Evolutionary conservation across 2,329 filamentous ascomycete species (phyloP).

Genomic region (Juglanconis oblonga): DNA sequence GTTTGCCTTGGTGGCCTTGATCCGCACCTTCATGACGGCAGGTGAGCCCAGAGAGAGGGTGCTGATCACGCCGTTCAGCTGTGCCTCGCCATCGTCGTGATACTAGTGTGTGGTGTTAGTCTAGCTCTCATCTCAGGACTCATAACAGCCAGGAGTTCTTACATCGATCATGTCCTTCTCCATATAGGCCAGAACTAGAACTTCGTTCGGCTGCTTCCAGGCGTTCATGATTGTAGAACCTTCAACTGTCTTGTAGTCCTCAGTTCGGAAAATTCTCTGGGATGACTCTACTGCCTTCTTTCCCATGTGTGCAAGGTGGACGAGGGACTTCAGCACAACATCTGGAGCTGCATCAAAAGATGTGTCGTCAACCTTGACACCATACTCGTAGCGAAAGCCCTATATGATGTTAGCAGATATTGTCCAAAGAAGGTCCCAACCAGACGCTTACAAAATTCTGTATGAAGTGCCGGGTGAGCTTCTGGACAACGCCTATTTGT

Average conservation of each 20-base stretch:
- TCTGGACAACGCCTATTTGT: slow-evolving; percentile 34
- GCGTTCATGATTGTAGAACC: slow-evolving; percentile 22
- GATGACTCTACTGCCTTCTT: slow-evolving; percentile 34
- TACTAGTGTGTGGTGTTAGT: slow-evolving; percentile 36
- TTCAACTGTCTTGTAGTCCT: neutral
- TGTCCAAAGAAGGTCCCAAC: neutral
- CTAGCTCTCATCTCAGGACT: no score
- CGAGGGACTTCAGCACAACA: slow-evolving; percentile 47
- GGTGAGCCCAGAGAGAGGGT: slow-evolving; percentile 59
- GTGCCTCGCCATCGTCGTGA: slow-evolving; percentile 65
- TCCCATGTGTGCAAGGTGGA: slow-evolving; percentile 55
- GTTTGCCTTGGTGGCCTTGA: slow-evolving; percentile 21
- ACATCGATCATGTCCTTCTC: slow-evolving; percentile 56
- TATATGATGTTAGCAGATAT: slow-evolving; percentile 29
- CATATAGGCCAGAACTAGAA: slow-evolving; percentile 62
- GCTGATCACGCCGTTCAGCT: slow-evolving; percentile 60
- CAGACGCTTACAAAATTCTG: slow-evolving; percentile 47
- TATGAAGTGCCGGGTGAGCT: slow-evolving; percentile 49
- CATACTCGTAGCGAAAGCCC: slow-evolving; percentile 66
- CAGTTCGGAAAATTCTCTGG: slow-evolving; percentile 13
- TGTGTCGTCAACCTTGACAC: slow-evolving; percentile 47
- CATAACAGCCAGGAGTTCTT: slow-evolving; percentile 21
- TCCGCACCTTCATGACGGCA: slow-evolving; percentile 47
- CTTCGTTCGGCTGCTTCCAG: slow-evolving; percentile 57
- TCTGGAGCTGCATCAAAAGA: slow-evolving; percentile 47